Base-by-base conservation (phyloP, 176 grass and related monocot species). In the Rhynchospora pubera region DNA sequence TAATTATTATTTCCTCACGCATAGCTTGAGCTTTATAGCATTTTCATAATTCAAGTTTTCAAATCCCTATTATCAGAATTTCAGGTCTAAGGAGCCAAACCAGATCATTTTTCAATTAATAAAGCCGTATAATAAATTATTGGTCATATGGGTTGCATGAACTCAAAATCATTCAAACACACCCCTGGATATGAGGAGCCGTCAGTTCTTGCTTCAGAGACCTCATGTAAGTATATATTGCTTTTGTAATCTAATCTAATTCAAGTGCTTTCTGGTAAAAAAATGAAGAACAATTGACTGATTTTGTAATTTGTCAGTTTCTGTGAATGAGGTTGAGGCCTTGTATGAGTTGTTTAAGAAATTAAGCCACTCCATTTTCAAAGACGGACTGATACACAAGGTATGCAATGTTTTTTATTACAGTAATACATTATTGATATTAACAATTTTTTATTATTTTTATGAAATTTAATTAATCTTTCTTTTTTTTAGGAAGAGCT, bases 301-400 rank as follows among this genome's bases (percentile, higher is more conserved):
- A 60, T 69, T 81, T 46, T n/a, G 34, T 88, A 63, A 53, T 59
- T 45, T 84, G 1, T 47, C 86, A 97, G 91, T 93, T 85, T 90
- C 91, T 45, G 32, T 87, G 23, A 93, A 83, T 34, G 94, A 97
- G 83, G 94, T 97, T 62, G 91, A 93, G 68, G 89, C 94, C 52
- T 84, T 97, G 47, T 85, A 88, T 23, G 91, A 93, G 85, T n/a
- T 97, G 47, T 97, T 87, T 53, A 93, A 90, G 82, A 97, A 90
- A 85, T 83, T 97, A 79, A 97, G 94, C 86, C 53, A 84, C 53
- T 97, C 84, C 62, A 91, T 93, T 58, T 21, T 87, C 79, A 89
- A 97, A 65, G 94, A 97, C 71, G 89, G 84, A 21, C 69, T 91
- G 3, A 93, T 93, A 67, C 93, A 97, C 83, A 97, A 93, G 90